Conservation (phyloP, 2,329 filamentous ascomycete genomes). For the Colletotrichum trifolii region DNA sequence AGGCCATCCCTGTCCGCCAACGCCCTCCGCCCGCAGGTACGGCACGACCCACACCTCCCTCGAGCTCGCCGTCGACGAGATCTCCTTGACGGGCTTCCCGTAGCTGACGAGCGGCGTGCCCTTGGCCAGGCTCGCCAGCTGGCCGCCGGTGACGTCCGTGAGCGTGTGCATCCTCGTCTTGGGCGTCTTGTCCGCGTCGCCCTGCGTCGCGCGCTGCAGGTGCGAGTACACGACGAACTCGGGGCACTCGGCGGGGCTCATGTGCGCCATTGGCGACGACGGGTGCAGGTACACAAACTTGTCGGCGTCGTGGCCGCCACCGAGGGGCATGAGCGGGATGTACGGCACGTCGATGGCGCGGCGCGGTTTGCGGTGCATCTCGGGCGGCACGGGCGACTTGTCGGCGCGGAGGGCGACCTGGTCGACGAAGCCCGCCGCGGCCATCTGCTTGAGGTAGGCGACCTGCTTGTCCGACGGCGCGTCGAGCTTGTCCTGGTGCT, state of each 20-base stretch:
- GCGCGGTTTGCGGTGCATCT: slow-evolving; percentile 74
- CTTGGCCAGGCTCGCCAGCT: slow-evolving; percentile 82
- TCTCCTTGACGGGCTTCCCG: slow-evolving; percentile 92
- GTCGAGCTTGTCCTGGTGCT: slow-evolving; percentile 66
- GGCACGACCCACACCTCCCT: slow-evolving; percentile 88
- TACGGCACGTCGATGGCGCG: slow-evolving; percentile 95
- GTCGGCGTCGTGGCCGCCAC: slow-evolving; percentile 60
- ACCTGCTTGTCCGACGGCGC: slow-evolving; percentile 75
- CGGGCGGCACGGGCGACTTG: slow-evolving; percentile 78
- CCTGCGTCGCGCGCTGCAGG: slow-evolving; percentile 75
- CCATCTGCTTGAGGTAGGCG: slow-evolving; percentile 87
- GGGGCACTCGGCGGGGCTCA: slow-evolving; percentile 79
- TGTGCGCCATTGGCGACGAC: slow-evolving; percentile 79
- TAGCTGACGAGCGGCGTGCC: slow-evolving; percentile 86
- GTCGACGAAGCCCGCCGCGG: slow-evolving; percentile 92
- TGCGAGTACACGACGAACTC: slow-evolving; percentile 89
- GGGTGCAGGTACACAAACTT: slow-evolving; percentile 89
- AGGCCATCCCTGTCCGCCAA: slow-evolving; percentile 80
- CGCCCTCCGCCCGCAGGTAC: slow-evolving; percentile 76
- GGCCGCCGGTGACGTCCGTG: slow-evolving; percentile 79
- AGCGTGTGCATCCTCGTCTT: slow-evolving; percentile 91
- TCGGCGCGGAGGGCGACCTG: slow-evolving; percentile 94
- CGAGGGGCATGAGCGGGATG: slow-evolving; percentile 80
- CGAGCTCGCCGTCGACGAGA: slow-evolving; percentile 56
- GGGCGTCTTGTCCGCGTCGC: slow-evolving; percentile 65